Evolutionary conservation across 495 filamentous ascomycete genomes (phyloP).

Genomic region (Polyplosphaeria fusca): DNA sequence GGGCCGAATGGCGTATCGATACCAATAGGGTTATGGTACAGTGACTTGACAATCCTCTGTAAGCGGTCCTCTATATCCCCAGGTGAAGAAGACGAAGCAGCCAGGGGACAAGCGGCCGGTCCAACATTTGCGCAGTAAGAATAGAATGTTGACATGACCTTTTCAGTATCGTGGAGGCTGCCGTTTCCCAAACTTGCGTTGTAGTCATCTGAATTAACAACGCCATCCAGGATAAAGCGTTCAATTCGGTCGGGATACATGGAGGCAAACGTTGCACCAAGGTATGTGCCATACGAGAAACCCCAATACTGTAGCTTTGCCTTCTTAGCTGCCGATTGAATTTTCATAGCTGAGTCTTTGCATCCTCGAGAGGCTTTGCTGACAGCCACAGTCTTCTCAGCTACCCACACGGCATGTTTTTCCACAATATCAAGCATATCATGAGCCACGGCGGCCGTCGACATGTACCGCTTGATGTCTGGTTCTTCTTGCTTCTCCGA

Average conservation of each 20-base stretch:
- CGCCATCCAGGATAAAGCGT: conserved; percentile 53
- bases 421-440: conserved; percentile 56
- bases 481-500: conserved; percentile 25
- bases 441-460: conserved; percentile 47
- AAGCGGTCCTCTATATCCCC: conserved; percentile 44
- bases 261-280: conserved; percentile 48
- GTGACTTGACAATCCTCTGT: conserved; percentile 40
- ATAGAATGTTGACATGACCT: conserved; percentile 54
- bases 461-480: conserved; percentile 49
- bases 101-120: conserved; percentile 48
- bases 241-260: conserved; percentile 53
- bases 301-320: conserved; percentile 39
- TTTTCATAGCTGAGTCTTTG: not conserved
- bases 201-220: conserved; percentile 48
- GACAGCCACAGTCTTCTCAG: not conserved
- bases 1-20: conserved; percentile 38
- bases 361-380: not conserved
- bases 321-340: not conserved
- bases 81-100: conserved; percentile 41
- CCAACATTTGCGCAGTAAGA: conserved; percentile 52
- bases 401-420: conserved; percentile 45
- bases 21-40: conserved; percentile 52
- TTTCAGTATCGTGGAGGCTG: conserved; percentile 41
- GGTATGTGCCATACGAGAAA: conserved; percentile 38
- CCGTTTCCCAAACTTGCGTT: conserved; percentile 33